phyloP scores from a whole-genome alignment of 2,329 filamentous ascomycete species.

The Trichoderma simmonsii region DNA sequence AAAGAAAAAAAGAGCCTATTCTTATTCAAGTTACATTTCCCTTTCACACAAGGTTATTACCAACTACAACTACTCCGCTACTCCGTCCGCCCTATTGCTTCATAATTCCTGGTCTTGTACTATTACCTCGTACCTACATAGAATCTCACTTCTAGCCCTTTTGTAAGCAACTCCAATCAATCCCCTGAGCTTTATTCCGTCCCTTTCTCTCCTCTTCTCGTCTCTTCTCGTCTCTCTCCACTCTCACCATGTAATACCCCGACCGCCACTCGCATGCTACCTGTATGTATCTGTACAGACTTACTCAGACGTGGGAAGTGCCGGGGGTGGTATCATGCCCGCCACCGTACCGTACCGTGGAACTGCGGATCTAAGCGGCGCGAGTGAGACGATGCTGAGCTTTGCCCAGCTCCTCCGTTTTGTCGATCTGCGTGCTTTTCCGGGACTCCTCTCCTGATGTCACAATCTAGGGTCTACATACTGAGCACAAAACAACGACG shows the following conservation, averaged over 20 bases:
- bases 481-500: background rate
- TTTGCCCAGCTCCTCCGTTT: background rate
- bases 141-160: background rate
- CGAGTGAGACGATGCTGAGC: constrained; percentile 2
- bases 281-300: background rate
- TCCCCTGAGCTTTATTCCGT: background rate
- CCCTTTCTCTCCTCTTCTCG: background rate
- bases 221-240: background rate
- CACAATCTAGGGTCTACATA: background rate
- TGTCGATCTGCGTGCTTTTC: constrained; percentile 16
- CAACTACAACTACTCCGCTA: background rate
- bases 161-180: background rate
- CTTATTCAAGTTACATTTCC: background rate
- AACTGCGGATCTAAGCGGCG: constrained; percentile 12
- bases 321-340: background rate
- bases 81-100: background rate
- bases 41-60: background rate
- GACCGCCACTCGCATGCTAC: background rate
- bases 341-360: background rate
- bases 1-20: background rate
- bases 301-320: background rate
- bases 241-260: background rate
- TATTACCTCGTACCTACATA: background rate
- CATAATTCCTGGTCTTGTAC: background rate
- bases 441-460: constrained; percentile 3